Conservation (phyloP, 1,139 yeast species). For the Candida tetrigidarum region DNA sequence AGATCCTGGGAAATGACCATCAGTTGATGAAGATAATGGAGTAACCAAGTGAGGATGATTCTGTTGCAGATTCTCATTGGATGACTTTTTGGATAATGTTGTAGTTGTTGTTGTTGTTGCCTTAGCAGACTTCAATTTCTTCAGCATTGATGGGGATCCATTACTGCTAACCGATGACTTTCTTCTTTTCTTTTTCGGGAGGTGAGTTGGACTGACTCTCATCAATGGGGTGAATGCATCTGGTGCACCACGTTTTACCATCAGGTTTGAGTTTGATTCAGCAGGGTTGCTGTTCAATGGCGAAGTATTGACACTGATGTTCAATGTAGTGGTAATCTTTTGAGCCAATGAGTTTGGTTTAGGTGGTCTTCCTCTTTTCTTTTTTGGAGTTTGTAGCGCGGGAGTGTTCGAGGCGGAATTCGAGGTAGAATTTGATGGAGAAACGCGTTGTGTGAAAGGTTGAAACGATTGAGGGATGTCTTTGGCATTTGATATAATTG, state of each 20-base stretch:
- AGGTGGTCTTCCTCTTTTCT: conserved; percentile 54
- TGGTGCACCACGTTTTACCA: conserved; percentile 48
- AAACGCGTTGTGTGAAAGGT: neutral
- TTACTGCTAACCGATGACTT: conserved; percentile 13
- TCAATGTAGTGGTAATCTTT: conserved; percentile 46
- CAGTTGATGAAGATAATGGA: conserved; percentile 24
- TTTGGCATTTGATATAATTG: conserved; percentile 5
- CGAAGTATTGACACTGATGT: conserved; percentile 46
- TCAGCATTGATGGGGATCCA: conserved; percentile 17
- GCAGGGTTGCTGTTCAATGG: conserved; percentile 37
- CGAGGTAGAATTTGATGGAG: neutral
- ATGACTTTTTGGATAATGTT: conserved; percentile 10
- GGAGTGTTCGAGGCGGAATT: conserved; percentile 2
- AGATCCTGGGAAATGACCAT: conserved; percentile 18
- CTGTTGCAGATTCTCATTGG: neutral
- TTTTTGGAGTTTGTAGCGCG: conserved; percentile 29
- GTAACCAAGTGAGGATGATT: conserved; percentile 22
- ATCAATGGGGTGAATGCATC: conserved; percentile 51
- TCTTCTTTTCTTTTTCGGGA: conserved; percentile 21
- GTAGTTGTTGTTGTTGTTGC: conserved; percentile 2
- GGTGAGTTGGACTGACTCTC: conserved; percentile 41
- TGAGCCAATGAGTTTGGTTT: conserved; percentile 45
- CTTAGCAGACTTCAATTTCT: too few species aligned
- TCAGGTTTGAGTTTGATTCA: conserved; percentile 42
- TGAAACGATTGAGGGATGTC: conserved; percentile 3